Base-by-base conservation (phyloP, 2,329 filamentous ascomycete genomes). In the Didymella keratinophila region DNA sequence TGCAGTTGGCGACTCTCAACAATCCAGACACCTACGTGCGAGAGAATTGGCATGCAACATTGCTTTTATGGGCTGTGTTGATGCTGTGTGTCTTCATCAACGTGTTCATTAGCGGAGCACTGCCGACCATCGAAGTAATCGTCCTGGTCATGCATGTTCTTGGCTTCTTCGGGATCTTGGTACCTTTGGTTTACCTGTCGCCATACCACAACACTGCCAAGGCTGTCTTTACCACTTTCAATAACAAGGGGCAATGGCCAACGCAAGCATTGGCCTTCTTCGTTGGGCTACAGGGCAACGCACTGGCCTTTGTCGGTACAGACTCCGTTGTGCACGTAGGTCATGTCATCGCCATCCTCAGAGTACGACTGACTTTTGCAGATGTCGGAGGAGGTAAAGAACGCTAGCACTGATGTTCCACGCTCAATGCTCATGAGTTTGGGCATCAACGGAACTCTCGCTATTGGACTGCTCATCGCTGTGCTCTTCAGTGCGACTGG, bases 111-210 rank as follows among this genome's bases (percentile, higher is more conserved):
- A 81, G 80, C 8, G 76, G 76, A 4, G 69, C 79, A 3, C 71
- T 85, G 2, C 83, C 82, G 0, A 70, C 78, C 1, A 75, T 84
- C 42, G 84, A 86, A 66, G 79, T 80, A 1, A 62, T 81, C 14
- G 76, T 83, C 21, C 70, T 84, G 8, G 76, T 83, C 25, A 65
- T 85, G 4, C 83, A 85, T 56, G 72, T 84, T n/a, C 66, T 81
- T 14, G 83, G 83, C 4, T 82, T 84, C 66, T 82, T 85, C 56
- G 82, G 78, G 0, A 81, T 84, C 53, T 69, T 85, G 11, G 80
- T 84, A 23, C 71, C 74, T 0, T 18, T 76, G 46, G 71, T 74
- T 2, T 76, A 76, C 41, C 55, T 76, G 21, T 69, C 73, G 1
- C 76, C 80, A 1, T 73, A 75, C 9, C 75, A 78, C 39, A 74